Evolutionary conservation across 2,329 filamentous ascomycete species (phyloP), one percentile per base, ranked within the genome.

Genomic region (Elsinoe fawcettii): DNA sequence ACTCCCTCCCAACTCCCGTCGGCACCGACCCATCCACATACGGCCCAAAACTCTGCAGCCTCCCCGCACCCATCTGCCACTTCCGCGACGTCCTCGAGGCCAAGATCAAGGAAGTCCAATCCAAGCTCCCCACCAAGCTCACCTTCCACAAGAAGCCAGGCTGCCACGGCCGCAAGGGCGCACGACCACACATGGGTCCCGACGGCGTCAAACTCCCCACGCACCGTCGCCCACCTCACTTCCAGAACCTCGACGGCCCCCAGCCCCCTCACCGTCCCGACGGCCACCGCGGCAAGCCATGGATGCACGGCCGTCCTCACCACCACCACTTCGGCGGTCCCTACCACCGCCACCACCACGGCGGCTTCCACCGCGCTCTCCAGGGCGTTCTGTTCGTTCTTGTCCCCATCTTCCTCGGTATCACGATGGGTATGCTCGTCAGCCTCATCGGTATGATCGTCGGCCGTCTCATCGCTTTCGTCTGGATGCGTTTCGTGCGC

Each of bases 401-500:
- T 49, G 74, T 89, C 37, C 86, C 87, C 1, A 76, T 56, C 55
- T 72, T 86, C 55, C 77, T 88, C 61, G 87, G 87, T 59, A 77
- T 89, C 61, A 77, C 82, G 22, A 83, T 84, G 44, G 87, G 86
- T 66, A 78, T 88, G 56, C 77, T 78, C 27, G 82, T 85, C 61
- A 86, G 85, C 70, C 69, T 87, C 39, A 67, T 88, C 47, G 85
- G 83, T 56, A 85, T 89, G 79, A 72, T 84, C 58, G 69, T 86
- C 39, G 85, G 84, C 60, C 83, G 80, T 53, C 64, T 85, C 55
- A 74, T 83, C 56, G 77, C 85, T 54, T 81, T 80, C 58, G 51
- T 84, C 23, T 81, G 81, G 74, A 79, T 80, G 61, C 71, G 77
- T 60, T 67, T 84, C 60, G 73, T 74, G 64, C 79, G 80, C 55